Conservation (phyloP, 2,329 filamentous ascomycete species). For the Pseudocercospora crystallina region DNA sequence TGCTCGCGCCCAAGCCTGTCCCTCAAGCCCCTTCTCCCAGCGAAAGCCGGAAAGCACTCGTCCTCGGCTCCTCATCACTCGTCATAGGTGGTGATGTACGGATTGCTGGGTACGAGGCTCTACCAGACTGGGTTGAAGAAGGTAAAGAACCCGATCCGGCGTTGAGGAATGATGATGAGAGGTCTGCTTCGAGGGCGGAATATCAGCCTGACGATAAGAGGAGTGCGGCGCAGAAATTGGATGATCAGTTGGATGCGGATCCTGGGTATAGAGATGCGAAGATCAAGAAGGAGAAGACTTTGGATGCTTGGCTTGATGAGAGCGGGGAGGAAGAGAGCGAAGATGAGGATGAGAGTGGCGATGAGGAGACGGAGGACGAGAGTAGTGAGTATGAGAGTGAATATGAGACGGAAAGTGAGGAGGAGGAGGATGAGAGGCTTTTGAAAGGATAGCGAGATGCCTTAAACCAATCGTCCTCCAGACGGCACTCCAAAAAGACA, state of each 20-base stretch:
- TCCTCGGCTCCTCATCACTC: slow-evolving; percentile 80
- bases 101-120: slow-evolving; percentile 67
- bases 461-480: too few species aligned
- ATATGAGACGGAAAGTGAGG: slow-evolving; percentile 41
- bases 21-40: slow-evolving; percentile 88
- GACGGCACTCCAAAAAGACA: too few species aligned
- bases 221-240: slow-evolving; percentile 59
- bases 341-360: slow-evolving; percentile 55
- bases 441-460: slow-evolving; percentile 2
- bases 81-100: slow-evolving; percentile 72
- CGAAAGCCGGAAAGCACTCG: slow-evolving; percentile 68
- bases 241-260: slow-evolving; percentile 53
- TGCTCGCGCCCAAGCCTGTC: slow-evolving; percentile 90
- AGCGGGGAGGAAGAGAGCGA: slow-evolving; percentile 55
- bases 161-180: slow-evolving; percentile 60
- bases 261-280: slow-evolving; percentile 51
- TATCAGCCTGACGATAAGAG: slow-evolving; percentile 37
- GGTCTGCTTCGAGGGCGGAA: slow-evolving; percentile 30
- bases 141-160: slow-evolving; percentile 76
- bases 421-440: slow-evolving; percentile 44
- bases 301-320: slow-evolving; percentile 91
- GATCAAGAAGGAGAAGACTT: slow-evolving; percentile 65
- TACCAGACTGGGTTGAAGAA: slow-evolving; percentile 81
- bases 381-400: slow-evolving; percentile 52
- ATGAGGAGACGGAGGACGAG: slow-evolving; percentile 52